Evolutionary conservation across 352 stramenopile genomes (phyloP), one percentile per base, ranked within the genome.

Genomic region (Phytophthora pisi): DNA sequence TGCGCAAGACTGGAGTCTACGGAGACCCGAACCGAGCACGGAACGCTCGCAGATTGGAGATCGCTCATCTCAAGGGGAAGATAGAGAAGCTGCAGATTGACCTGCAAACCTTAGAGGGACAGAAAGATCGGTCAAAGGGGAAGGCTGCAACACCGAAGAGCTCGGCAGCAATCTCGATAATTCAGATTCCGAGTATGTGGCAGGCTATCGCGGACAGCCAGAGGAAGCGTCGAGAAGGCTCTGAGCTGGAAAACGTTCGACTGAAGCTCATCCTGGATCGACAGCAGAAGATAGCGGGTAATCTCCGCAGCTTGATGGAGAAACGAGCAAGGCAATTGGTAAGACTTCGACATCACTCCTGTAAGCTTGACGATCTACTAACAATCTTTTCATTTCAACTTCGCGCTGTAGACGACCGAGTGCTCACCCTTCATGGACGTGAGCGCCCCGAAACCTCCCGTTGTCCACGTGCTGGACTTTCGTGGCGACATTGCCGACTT

Each of bases 281-380:
- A 11, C 79, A 88, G 53, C 63, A 70, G 51, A 75, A 77, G 43
- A 63, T 83, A 16, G 70, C 71, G 26, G 69, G 70, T 23, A 77
- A 60, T 10, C 65, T 88, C 5, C 66, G 77, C 11, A 55, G 50
- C 16, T 54, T 82, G n/a, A 50, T 84, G n/a, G 51, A 70, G 55
- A 72, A 68, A 42, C 70, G 70, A 47, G 16, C 45, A 26, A 59
- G n/a, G 24, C 38, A 70, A 50, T 8, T 64, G 47, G 70, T 75
- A 61, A 30, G 31, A 45, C 23, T 38, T 51, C 34, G 20, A 51
- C 10, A 5, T 42, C 23, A 6, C 15, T 60, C 18, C 40, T 43
- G 43, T 24, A 20, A 20, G 15, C n/a, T 6, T 46, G 40, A 15
- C 15, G 15, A 45, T 7, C 38, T 8, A 11, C 34, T 16, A n/a